Evolutionary conservation across 2,329 filamentous ascomycete species (phyloP), one percentile per base, ranked within the genome.

Genomic region (Verticillium alfalfae): DNA sequence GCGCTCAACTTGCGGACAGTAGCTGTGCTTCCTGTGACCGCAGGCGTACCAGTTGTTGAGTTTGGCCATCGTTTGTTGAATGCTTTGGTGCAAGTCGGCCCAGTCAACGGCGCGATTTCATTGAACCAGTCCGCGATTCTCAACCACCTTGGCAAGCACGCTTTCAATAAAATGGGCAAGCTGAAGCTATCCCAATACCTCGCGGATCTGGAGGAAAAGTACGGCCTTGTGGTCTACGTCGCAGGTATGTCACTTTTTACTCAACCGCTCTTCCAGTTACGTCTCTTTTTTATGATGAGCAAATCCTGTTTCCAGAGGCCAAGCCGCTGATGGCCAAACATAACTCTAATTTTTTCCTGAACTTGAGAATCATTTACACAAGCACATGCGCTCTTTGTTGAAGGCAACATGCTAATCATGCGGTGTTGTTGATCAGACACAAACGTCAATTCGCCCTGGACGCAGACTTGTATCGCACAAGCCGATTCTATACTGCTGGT

Each of bases 91-190:
- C 94, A 99, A 72, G 92, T 98, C 64, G 93, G 94, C 4, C 89
- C 92, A 16, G 86, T 90, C 0, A 96, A 96, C 68, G 93, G 94
- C 0, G 93, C 96, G 3, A 96, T 92, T 0, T 93, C 92, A 0
- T 83, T 99, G 15, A 97, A 97, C 66, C 94, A 99, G 75, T 89
- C 93, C 2, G 92, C 93, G 2, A 97, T 99, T 68, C 76, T 99
- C 59, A 97, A 96, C 67, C 96, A 99, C 72, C 83, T 99, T 1
- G 95, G 96, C 34, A 90, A 95, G 65, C 93, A 99, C 75, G 95
- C 96, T 0, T 99, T 99, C 73, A 98, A 91, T 75, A 91, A 90
- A 68, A 98, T 99, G 90, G 95, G 95, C 6, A 98, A 97, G 75
- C 80, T 99, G 34, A 97, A 96, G 75, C 80, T 99, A 7, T 92